Evolutionary conservation across 768 basidiomycete genomes (phyloP), one percentile per base, ranked within the genome.

Genomic region (Auricularia cornea): DNA sequence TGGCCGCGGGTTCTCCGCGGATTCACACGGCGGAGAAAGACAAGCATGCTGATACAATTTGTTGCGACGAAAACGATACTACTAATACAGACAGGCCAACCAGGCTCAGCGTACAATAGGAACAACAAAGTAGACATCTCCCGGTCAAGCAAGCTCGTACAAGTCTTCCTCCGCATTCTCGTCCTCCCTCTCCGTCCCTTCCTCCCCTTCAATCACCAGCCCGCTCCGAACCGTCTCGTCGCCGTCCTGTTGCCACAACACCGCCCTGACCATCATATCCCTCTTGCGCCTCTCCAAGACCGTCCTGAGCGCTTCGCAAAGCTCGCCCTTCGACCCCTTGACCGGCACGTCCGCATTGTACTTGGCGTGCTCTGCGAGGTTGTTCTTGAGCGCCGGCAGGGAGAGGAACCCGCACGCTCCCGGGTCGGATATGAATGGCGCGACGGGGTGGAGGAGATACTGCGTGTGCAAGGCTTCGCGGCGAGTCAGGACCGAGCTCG

Each of bases 291-390:
- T 76, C 67, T 77, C 74, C 65, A 88, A 70, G 23, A 88, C 71
- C 3, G 68, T 69, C 41, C 68, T 65, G 44, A 88, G 75, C 44
- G 85, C 76, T 32, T 76, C 75, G 3, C 71, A 72, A 78, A 88
- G 78, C 68, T 85, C 83, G 16, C 65, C 67, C 64, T 79, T 80
- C 28, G 78, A 75, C 0, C 85, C 86, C 18, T 74, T 70, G 0
- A 77, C 70, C 23, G 77, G n/a, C 38, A 87, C 79, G 0, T 66
- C 67, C 26, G 76, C 66, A 66, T 88, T 84, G 63, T 70, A 70
- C 12, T 66, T 73, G 1, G 83, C 79, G 67, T 88, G 86, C 1
- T 80, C 86, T 23, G 75, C 74, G 3, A 89, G 78, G 66, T 89
- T 88, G 12, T 81, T 75, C 66, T 78, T 79, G 32, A 88, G 74